These are phyloP conservation scores for Biscogniauxia mediterranea DNA, from an alignment of 2,329 filamentous ascomycete genomes.

Conservation along the genomic window DNA sequence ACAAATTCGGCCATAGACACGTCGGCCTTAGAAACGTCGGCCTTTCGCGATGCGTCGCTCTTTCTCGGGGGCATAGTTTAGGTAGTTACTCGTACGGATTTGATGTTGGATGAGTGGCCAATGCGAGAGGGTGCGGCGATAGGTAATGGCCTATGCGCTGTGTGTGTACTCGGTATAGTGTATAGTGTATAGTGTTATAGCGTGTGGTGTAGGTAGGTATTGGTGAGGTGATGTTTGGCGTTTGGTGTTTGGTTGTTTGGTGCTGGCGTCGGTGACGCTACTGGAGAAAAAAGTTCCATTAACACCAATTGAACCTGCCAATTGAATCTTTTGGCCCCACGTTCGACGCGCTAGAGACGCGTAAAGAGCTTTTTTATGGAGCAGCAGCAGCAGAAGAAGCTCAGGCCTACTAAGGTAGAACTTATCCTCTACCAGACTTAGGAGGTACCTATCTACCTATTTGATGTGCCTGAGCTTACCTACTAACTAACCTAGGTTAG, in stretches of 20 bases:
- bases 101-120: no score
- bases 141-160: no score
- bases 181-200: no score
- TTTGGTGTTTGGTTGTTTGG: neutral
- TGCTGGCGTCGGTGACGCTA: neutral
- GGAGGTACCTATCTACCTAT: no score
- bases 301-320: neutral
- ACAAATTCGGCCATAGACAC: conserved; percentile 46
- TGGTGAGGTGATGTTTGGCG: no score
- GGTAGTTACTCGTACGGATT: neutral
- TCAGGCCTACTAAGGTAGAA: neutral
- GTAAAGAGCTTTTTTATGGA: conserved; percentile 20
- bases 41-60: conserved; percentile 45
- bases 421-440: neutral
- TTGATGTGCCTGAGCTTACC: no score
- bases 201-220: no score
- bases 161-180: no score
- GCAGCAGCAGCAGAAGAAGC: neutral
- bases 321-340: conserved; percentile 16
- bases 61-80: conserved; percentile 55
- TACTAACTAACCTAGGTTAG: no score
- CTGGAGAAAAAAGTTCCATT: neutral
- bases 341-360: conserved; percentile 25
- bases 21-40: conserved; percentile 49
- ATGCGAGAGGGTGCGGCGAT: no score